A percentile compares a stretch with the other conserved stretches of the same genome.
Evolutionary conservation across 2,329 filamentous ascomycete genomes (phyloP).

Genomic region (Dactylonectria estremocensis): DNA sequence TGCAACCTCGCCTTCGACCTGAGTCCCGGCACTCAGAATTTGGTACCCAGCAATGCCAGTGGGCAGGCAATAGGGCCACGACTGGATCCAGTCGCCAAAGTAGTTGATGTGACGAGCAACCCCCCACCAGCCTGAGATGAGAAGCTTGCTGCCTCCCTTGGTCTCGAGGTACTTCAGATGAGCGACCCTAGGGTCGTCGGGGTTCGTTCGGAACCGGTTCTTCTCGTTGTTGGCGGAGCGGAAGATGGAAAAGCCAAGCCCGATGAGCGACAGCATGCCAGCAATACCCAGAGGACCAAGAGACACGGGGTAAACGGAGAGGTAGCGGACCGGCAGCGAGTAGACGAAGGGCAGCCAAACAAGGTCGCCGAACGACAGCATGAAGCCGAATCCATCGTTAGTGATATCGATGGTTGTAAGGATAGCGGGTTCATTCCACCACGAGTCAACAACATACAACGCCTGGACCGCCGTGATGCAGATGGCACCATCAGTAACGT

Average conservation of each 20-base stretch:
- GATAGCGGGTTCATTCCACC: constrained; percentile 90
- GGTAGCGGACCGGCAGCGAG: constrained; percentile 86
- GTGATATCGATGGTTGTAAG: constrained; percentile 96
- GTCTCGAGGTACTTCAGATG: constrained; percentile 92
- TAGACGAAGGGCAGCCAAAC: constrained; percentile 96
- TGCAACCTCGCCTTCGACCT: constrained; percentile 67
- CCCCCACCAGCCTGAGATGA: constrained; percentile 95
- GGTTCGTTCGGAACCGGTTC: constrained; percentile 92
- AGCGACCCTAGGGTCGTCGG: constrained; percentile 82
- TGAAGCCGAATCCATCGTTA: constrained; percentile 93
- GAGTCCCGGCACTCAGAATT: constrained; percentile 71
- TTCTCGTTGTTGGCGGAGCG: constrained; percentile 95
- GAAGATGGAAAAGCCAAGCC: constrained; percentile 90
- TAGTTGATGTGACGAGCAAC: constrained; percentile 95
- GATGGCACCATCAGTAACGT: constrained; percentile 87
- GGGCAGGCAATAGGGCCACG: constrained; percentile 90
- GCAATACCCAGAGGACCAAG: constrained; percentile 79
- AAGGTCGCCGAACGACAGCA: constrained; percentile 93
- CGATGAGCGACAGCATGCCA: constrained; percentile 77
- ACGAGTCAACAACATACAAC: constrained; percentile 87
- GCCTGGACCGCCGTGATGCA: constrained; percentile 84
- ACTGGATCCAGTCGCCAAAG: constrained; percentile 93
- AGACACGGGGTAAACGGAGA: constrained; percentile 85
- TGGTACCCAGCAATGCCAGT: constrained; percentile 88
- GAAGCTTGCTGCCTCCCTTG: constrained; percentile 82